Base-by-base conservation (phyloP, 345 rosid genomes). In the Xanthoceras sorbifolium region DNA sequence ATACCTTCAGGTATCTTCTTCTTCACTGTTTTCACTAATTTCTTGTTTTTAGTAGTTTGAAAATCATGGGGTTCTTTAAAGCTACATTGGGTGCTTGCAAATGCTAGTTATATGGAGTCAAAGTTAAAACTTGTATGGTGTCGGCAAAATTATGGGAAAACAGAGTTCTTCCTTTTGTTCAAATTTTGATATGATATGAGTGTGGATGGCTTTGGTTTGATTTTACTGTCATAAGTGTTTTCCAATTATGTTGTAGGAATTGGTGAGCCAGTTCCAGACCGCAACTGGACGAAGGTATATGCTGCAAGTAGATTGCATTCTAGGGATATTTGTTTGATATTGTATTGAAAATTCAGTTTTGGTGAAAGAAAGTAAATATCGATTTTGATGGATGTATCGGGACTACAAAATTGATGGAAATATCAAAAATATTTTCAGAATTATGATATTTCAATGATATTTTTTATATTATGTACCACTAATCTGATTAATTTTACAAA, bases 241-340 rank as follows among this genome's bases (percentile, higher is more conserved):
- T 75, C 25, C 11, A 10, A 9, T 55, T 77, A 22, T 38, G 4
- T 79, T 80, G 17, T 75, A 94, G 97, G 94, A 89, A 82, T 79
- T 94, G 73, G 97, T 93, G 79, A 89, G 78, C 87, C 91, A 88
- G 84, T 94, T 94, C 84, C 97, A 94, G 83, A 91, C 77, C 72
- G 77, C 97, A 61, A 78, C 77, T n/a, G 4, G 87, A 88, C 76
- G 93, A 91, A 90, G 97, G 98, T 91, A 81, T 40, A 54, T 1
- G 9, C 64, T 69, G 59, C 69, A 29, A 9, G 29, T 22, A 29
- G 36, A 62, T 62, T 62, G 36, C 36, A 25, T 62, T 28, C 34
- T 12, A 2, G 32, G 17, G 66, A 62, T 29, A 28, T 59, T 59
- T 29, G n/a, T 0, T 22, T 14, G 18, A 62, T 42, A 9, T 42